These are phyloP conservation scores for Volutella citrinella DNA, from an alignment of 2,329 filamentous ascomycete genomes.

Conservation along the genomic window DNA sequence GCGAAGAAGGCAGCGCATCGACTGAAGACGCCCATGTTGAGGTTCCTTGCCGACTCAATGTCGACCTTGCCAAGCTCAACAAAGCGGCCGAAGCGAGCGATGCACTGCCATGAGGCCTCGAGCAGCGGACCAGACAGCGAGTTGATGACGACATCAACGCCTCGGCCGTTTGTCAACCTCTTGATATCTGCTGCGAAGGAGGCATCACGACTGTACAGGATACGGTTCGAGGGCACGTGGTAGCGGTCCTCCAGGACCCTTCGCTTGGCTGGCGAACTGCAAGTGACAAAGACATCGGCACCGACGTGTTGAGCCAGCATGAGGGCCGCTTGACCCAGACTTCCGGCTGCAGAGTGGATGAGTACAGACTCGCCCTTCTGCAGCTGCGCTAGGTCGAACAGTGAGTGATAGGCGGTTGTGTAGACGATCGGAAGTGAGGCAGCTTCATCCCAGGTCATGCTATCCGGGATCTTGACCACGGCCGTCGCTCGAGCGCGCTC, in stretches of 20 bases:
- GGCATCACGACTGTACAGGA: conserved; percentile 27
- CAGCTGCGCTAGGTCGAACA: conserved; percentile 23
- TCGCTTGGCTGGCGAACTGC: conserved; percentile 1
- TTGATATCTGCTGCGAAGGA: conserved; percentile 26
- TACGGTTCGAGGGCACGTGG: conserved; percentile 26
- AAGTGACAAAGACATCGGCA: conserved; percentile 7
- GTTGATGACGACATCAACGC: conserved; percentile 31
- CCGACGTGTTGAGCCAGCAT: conserved; percentile 18
- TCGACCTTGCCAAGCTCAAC: conserved; percentile 27
- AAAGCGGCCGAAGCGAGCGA: conserved; percentile 17
- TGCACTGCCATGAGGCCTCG: conserved; percentile 28
- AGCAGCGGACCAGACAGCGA: conserved; percentile 27
- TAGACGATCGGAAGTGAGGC: conserved; percentile 15
- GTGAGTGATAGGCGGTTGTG: conserved; percentile 10
- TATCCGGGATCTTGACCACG: conserved; percentile 1
- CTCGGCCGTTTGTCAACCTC: conserved; percentile 23
- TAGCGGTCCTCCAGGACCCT: conserved; percentile 18
- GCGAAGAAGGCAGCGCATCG: conserved; percentile 34
- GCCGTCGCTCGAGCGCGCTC: not conserved
- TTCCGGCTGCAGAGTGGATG: conserved; percentile 29
- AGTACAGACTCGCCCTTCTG: conserved; percentile 29
- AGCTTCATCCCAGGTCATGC: conserved; percentile 25
- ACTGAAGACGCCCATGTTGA: conserved; percentile 30
- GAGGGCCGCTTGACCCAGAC: conserved; percentile 28
- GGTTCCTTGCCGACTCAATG: conserved; percentile 28